Percentiles rank a stretch among this genome's conserved stretches.
Conservation (phyloP, 2,329 filamentous ascomycete genomes). For the Pyrenochaeta sp. region DNA sequence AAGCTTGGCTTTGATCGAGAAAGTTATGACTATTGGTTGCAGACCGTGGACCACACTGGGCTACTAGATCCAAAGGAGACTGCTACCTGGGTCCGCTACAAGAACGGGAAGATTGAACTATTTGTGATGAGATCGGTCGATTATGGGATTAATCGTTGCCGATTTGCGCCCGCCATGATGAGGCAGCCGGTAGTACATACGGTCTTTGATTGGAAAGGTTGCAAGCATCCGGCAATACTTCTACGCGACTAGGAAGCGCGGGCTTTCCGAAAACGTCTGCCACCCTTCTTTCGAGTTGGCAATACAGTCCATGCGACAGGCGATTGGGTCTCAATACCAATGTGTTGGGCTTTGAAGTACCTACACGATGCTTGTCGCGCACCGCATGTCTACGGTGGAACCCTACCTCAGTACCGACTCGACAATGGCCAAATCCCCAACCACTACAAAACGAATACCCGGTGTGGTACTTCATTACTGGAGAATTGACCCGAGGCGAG, state of each 20-base stretch:
- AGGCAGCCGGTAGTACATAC: not conserved
- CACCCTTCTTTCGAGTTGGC: not conserved
- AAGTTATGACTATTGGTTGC: slow-evolving; percentile 9
- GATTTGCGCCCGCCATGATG: not conserved
- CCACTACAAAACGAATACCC: slow-evolving; percentile 9
- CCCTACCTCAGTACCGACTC: slow-evolving; percentile 7
- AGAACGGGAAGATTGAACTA: not conserved
- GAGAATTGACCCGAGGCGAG: not conserved
- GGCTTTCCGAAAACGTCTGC: not conserved
- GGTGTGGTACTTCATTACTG: slow-evolving; percentile 15
- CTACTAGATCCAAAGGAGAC: not conserved
- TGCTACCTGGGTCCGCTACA: not conserved
- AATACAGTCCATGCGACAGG: not conserved
- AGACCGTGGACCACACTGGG: not conserved
- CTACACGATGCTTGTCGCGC: not conserved
- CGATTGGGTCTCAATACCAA: not conserved
- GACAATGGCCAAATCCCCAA: not conserved
- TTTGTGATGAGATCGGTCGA: slow-evolving; percentile 1
- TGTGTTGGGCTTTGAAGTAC: slow-evolving; percentile 3
- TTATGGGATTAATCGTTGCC: not conserved
- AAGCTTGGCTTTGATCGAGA: slow-evolving; percentile 6
- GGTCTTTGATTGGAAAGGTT: not conserved
- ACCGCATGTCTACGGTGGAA: slow-evolving; percentile 3
- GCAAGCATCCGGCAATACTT: not conserved
- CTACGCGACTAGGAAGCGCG: slow-evolving; percentile 6